These are phyloP conservation scores for Antitrichia curtipendula DNA, from an alignment of 225 moss, liverwort and hornwort species.

Conservation along the genomic window DNA sequence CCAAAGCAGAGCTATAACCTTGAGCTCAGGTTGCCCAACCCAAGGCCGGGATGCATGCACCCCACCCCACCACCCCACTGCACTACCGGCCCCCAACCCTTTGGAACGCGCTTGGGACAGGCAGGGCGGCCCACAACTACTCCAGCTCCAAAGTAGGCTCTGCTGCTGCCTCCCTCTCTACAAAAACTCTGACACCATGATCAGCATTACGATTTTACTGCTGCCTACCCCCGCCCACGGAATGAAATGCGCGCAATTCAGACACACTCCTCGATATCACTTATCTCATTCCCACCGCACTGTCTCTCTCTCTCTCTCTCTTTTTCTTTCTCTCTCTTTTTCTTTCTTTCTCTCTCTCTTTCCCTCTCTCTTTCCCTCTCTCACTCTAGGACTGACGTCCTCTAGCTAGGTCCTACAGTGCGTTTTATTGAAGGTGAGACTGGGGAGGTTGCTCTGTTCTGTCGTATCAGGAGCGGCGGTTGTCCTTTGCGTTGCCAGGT, in stretches of 20 bases:
- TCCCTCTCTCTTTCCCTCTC: not conserved
- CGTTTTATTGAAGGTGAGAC: not conserved
- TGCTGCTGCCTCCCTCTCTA: not conserved
- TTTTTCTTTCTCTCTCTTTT: no score
- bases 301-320: not conserved
- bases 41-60: not conserved
- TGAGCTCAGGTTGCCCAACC: not conserved
- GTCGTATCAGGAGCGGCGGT: not conserved
- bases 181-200: not conserved
- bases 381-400: not conserved
- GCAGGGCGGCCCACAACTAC: not conserved
- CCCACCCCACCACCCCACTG: not conserved
- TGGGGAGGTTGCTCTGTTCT: not conserved
- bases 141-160: slow-evolving; percentile 1
- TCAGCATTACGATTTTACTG: not conserved
- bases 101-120: not conserved
- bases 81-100: not conserved
- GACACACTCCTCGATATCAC: not conserved
- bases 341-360: no score
- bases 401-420: not conserved
- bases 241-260: not conserved
- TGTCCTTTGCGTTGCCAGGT: slow-evolving; percentile 17
- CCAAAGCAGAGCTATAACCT: not conserved
- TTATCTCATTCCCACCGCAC: not conserved
- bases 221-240: not conserved